Base-by-base conservation (phyloP, 768 basidiomycete genomes). In the Omphalotus guepiniiformis region DNA sequence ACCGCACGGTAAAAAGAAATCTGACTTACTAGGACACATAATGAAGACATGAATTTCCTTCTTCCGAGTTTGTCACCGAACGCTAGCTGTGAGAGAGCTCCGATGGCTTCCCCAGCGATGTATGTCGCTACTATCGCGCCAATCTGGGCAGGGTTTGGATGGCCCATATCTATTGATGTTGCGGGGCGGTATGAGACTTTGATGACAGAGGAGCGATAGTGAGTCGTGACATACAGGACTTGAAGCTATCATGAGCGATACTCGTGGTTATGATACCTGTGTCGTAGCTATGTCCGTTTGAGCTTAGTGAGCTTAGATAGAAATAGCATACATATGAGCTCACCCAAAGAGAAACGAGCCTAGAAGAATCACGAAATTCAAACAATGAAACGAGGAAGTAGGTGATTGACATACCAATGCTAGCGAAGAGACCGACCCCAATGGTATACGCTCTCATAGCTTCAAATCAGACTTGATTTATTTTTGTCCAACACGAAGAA, bases 31-130 rank as follows among this genome's bases (percentile, higher is more conserved):
- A 48, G 38, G 15, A 48, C 8, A 19, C 47, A 48, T 26, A 48
- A 27, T 38, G 40, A 32, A 19, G 39, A 38, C 47, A 48, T 48
- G 13, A 48, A 48, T n/a, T 28, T 16, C 27, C 29, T 48, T 42
- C 47, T 23, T 6, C 47, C 47, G 22, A 48, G 47, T 18, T 21
- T 39, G 28, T 48, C 47, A n/a, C 47, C 39, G 19, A 48, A 16
- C 8, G 40, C 15, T n/a, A 39, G 39, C 23, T 48, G 47, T 13
- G 21, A 32, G 37, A 48, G 39, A 19, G 47, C 47, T 19, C 47
- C 47, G 18, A 48, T 34, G 9, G 47, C 47, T 21, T 48, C 47
- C 29, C 39, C 47, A n/a, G 47, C 47, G 39, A 48, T 48, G 8
- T 48, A 48, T 18, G 47, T 41, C 13, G 47, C 37, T 9, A 48